These are phyloP conservation scores for Dictyostelium intermedium DNA, from an alignment of 78 protist species.

Conservation along the genomic window DNA sequence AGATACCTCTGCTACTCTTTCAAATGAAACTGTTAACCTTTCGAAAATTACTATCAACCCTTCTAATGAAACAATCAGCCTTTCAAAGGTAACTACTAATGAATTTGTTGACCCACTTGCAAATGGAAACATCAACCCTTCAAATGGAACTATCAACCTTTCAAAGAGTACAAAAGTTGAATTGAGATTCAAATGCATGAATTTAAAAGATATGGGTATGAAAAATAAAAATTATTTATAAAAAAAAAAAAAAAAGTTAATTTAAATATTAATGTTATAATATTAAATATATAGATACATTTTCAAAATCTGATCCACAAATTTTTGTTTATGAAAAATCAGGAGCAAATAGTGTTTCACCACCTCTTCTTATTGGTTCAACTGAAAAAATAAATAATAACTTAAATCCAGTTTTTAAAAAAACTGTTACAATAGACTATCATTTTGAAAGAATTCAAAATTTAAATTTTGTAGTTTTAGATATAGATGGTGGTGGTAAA, in stretches of 20 bases:
- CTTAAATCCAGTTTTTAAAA: constrained; percentile 4
- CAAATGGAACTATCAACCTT: not conserved
- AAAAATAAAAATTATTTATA: no score
- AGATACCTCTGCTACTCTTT: not conserved
- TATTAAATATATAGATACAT: not conserved
- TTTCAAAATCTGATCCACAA: constrained; percentile 34
- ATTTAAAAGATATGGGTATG: not conserved
- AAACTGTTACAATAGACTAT: not conserved
- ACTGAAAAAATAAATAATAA: constrained; percentile 56
- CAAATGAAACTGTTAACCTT: not conserved
- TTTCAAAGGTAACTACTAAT: not conserved
- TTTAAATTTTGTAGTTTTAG: constrained; percentile 9
- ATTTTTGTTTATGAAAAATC: not conserved
- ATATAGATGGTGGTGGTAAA: constrained; percentile 6
- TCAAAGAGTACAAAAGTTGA: constrained; percentile 13
- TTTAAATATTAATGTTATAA: no score
- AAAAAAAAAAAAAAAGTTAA: no score
- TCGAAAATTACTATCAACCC: not conserved
- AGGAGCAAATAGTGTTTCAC: not conserved
- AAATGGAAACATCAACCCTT: not conserved
- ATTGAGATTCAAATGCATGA: not conserved
- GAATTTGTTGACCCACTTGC: no score
- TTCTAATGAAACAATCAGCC: not conserved
- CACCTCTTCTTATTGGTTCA: not conserved
- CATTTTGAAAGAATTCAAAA: constrained; percentile 29